Conservation (phyloP, 1,284 basidiomycete genomes). For the Trametes polyzona region DNA sequence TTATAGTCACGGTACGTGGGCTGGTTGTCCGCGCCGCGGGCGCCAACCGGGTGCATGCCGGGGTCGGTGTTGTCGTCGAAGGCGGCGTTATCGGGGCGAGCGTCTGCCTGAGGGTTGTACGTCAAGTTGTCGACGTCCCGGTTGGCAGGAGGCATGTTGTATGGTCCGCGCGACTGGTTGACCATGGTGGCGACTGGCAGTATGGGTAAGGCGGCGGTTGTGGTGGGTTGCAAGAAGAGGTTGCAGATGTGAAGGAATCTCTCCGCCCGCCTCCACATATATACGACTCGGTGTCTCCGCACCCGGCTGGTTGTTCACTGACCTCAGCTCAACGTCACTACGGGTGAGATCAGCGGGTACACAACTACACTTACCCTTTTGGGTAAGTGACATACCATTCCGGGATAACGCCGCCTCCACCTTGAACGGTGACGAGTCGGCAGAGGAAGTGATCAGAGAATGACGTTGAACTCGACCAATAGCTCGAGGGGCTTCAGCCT, state of each 20-base stretch:
- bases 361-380: not conserved
- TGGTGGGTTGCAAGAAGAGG: not conserved
- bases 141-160: conserved; percentile 25
- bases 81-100: conserved; percentile 29
- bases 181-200: conserved; percentile 6
- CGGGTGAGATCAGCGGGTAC: conserved; percentile 6
- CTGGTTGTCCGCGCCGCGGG: conserved; percentile 32
- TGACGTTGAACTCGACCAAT: not conserved
- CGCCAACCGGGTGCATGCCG: conserved; percentile 25
- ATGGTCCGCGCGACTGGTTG: conserved; percentile 26
- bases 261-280: not conserved
- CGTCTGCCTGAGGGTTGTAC: conserved; percentile 33
- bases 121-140: conserved; percentile 28
- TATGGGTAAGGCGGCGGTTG: not conserved
- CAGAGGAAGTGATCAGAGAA: not conserved
- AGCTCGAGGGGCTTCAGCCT: not conserved
- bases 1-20: conserved; percentile 24
- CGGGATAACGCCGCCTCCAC: not conserved
- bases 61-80: conserved; percentile 26
- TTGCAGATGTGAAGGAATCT: not conserved
- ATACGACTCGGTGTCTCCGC: not conserved
- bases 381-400: not conserved
- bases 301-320: not conserved
- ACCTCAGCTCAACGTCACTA: conserved; percentile 16
- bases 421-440: not conserved